Conservation (phyloP, 1,284 basidiomycete species). For the Puccinia novopanici region DNA sequence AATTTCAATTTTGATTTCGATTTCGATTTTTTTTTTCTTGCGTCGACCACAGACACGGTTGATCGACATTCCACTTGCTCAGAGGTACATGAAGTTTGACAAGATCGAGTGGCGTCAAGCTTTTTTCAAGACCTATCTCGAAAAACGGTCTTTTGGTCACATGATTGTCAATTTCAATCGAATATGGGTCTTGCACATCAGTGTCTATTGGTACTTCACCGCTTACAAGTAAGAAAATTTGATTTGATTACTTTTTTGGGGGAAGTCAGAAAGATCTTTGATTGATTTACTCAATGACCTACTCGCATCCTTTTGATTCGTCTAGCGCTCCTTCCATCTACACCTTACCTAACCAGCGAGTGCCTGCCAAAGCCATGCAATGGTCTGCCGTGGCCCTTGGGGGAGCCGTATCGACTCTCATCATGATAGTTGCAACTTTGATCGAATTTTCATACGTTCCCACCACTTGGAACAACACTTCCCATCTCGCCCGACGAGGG, state of each 20-base stretch:
- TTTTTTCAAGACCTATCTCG: slow-evolving; percentile 96
- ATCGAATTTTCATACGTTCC: slow-evolving; percentile 94
- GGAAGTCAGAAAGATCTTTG: not conserved
- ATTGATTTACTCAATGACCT: slow-evolving; percentile 5
- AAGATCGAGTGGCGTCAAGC: slow-evolving; percentile 89
- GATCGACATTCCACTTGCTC: slow-evolving; percentile 81
- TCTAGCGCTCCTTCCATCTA: slow-evolving; percentile 90
- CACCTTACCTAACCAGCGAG: slow-evolving; percentile 60
- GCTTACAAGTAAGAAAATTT: slow-evolving; percentile 59
- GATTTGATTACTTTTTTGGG: not conserved
- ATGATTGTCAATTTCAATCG: slow-evolving; percentile 96
- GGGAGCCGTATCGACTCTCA: slow-evolving; percentile 81
- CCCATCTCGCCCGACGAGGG: slow-evolving; percentile 82
- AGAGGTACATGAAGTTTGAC: slow-evolving; percentile 92
- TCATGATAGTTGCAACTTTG: slow-evolving; percentile 89
- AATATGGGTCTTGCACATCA: slow-evolving; percentile 91
- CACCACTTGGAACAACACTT: slow-evolving; percentile 94
- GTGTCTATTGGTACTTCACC: slow-evolving; percentile 91
- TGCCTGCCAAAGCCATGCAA: slow-evolving; percentile 70
- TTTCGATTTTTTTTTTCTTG: not conserved
- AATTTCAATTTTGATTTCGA: not conserved
- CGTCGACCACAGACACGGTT: slow-evolving; percentile 72
- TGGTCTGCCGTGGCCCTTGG: slow-evolving; percentile 88
- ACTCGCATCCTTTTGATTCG: slow-evolving; percentile 14
- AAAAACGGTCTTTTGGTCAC: slow-evolving; percentile 90